phyloP scores from a whole-genome alignment of 441 rosid genomes.

The Pelargonium citronellum region DNA sequence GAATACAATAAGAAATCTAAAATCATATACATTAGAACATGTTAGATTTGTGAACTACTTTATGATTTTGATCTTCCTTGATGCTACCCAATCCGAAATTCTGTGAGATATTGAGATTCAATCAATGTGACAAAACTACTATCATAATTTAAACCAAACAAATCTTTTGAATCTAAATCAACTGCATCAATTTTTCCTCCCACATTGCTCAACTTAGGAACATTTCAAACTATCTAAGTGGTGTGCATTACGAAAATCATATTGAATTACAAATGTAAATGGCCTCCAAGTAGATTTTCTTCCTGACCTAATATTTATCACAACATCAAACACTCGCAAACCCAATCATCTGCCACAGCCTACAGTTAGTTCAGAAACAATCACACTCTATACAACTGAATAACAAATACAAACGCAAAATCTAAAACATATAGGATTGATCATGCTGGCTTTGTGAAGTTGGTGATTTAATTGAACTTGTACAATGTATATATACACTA shows the following conservation, averaged over 20 bases:
- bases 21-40: not conserved
- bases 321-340: not conserved
- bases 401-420: not conserved
- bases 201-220: not conserved
- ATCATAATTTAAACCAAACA: not conserved
- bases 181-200: not conserved
- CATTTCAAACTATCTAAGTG: not conserved
- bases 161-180: conserved; percentile 2
- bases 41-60: no score
- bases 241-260: not conserved
- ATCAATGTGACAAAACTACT: not conserved
- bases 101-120: not conserved
- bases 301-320: not conserved
- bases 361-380: not conserved
- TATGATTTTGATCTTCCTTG: no score
- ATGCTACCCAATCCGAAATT: not conserved
- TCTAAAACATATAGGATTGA: not conserved
- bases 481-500: no score
- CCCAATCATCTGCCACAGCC: not conserved
- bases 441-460: no score
- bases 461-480: no score
- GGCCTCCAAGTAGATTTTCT: not conserved
- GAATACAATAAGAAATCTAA: not conserved
- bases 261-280: not conserved
- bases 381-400: conserved; percentile 2